Base-by-base conservation (phyloP, 1,139 yeast species). In the Yamadazyma membranifaciens region DNA sequence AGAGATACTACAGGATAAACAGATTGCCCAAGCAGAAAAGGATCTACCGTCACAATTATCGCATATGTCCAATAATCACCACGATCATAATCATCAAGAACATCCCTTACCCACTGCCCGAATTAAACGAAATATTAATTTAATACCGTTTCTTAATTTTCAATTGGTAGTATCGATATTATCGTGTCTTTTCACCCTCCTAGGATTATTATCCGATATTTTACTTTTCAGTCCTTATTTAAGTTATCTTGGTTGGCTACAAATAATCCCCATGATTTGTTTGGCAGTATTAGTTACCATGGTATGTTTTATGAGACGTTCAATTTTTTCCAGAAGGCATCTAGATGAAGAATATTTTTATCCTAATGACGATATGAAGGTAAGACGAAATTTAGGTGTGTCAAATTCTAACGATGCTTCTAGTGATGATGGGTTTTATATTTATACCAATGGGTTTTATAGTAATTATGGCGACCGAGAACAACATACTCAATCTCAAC, bases 381-480 rank as follows among this genome's bases (percentile, higher is more conserved):
- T 56, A 41, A 52, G 62, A 35, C 30, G 43, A 2, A 39, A 44
- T 16, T 49, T 58, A 20, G 54, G 52, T 28, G 45, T 54, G 4
- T 51, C 47, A 25, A 52, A 51, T 26, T 41, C 50, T 32, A 38
- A 41, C 31, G 75, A 68, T 39, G 50, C 60, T 12, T 66, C 56
- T 7, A 69, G 76, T 48, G 78, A 72, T 40, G 76, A 70, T 46
- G 77, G 77, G 9, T 69, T 72, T 41, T 67, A 60, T 45, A 73
- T 70, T 9, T 71, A 67, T 46, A 67, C 78, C 3, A 67, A 69
- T 46, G 76, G 75, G n/a, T 70, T 70, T 45, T 60, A 62, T 48
- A 49, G 53, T 40, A 51, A 48, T 36, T 51, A 50, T 27, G 53
- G 45, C 6, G 50, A 47, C 24, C 34, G 52, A 37, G 52, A 46